A percentile compares a stretch with the other conserved stretches of the same genome.
These are phyloP conservation scores for Tinospora cordifolia DNA, from an alignment of 164 flowering plant genomes.

Conservation along the genomic window DNA sequence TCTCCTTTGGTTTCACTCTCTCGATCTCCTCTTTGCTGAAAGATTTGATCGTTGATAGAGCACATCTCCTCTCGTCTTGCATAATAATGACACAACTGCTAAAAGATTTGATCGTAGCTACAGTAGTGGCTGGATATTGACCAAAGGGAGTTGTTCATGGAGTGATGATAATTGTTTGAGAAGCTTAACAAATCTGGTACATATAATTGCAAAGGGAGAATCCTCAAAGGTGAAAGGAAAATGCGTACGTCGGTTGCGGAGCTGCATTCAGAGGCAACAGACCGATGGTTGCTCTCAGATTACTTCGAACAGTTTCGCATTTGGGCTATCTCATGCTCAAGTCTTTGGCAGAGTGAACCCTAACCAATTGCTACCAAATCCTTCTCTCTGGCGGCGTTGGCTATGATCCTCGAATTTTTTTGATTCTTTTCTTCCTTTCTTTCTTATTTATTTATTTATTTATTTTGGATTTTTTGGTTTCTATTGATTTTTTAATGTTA, in stretches of 20 bases:
- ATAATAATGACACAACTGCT: no score
- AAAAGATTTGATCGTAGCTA: no score
- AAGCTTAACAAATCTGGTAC: neutral
- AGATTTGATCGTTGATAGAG: no score
- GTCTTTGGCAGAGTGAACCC: slow-evolving; percentile 92
- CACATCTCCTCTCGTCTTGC: no score
- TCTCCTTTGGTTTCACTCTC: no score
- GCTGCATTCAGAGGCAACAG: slow-evolving; percentile 97
- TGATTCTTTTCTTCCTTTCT: neutral
- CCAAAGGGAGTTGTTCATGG: no score
- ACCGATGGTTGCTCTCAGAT: slow-evolving; percentile 75
- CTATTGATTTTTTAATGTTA: neutral
- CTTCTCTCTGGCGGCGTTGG: slow-evolving; percentile 74
- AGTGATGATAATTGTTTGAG: no score
- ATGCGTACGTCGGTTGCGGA: slow-evolving; percentile 82
- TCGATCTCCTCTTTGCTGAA: no score
- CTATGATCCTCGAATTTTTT: slow-evolving; percentile 69
- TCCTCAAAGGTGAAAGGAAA: slow-evolving; percentile 56
- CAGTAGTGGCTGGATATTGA: no score
- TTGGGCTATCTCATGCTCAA: slow-evolving; percentile 83
- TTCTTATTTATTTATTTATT: no score
- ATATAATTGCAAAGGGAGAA: slow-evolving; percentile 49
- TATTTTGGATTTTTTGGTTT: no score
- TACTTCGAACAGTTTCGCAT: slow-evolving; percentile 63
- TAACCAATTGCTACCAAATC: slow-evolving; percentile 67